Conservation (phyloP, 2,329 filamentous ascomycete genomes). For the Aspergillus alliaceus region DNA sequence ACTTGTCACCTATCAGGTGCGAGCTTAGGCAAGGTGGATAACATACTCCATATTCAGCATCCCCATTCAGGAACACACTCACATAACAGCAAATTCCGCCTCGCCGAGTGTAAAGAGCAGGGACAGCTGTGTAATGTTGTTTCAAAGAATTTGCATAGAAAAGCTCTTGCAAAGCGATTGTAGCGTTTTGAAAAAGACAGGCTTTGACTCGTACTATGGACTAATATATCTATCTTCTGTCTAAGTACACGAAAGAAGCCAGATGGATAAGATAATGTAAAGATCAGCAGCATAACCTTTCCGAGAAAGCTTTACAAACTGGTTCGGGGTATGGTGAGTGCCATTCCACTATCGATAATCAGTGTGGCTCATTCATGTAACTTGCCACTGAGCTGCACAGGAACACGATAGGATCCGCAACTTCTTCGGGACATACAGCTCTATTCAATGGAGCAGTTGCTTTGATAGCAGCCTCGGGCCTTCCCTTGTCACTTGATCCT, state of each 20-base stretch:
- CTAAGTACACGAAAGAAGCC: neutral
- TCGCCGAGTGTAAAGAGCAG: no score
- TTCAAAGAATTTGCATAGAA: neutral
- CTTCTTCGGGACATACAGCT: neutral
- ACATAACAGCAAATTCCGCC: no score
- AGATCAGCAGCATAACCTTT: neutral
- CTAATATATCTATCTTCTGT: neutral
- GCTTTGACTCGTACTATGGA: neutral
- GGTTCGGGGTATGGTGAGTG: neutral
- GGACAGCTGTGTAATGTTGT: no score
- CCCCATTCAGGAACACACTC: conserved; percentile 56
- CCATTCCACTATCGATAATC: neutral
- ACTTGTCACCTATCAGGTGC: conserved; percentile 56
- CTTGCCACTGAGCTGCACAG: neutral
- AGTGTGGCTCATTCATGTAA: neutral
- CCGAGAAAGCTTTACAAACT: neutral
- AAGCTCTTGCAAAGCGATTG: neutral
- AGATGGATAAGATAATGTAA: neutral
- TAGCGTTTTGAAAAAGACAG: neutral
- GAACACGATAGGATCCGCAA: neutral
- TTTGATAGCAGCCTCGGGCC: neutral
- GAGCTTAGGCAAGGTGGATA: accelerated
- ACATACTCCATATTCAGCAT: conserved; percentile 84
- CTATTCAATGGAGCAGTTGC: conserved; percentile 1
- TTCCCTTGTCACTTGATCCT: no score